These are phyloP conservation scores for Euphorbia lathyris DNA, from an alignment of 345 rosid genomes.

Conservation along the genomic window DNA sequence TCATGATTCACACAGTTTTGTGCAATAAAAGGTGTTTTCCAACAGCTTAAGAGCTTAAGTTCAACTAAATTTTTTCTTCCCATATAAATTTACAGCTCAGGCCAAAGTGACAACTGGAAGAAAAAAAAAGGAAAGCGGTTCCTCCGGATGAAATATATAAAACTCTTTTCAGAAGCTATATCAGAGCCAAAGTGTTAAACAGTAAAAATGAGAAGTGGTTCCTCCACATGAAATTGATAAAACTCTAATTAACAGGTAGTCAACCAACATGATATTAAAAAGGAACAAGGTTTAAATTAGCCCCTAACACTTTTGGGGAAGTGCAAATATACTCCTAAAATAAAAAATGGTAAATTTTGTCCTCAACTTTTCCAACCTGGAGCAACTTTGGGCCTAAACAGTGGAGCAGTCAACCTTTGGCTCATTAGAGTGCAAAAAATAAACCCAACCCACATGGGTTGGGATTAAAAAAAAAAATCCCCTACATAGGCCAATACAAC, in stretches of 20 bases:
- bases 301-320: no score
- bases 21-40: not conserved
- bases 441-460: no score
- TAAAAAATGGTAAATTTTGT: no score
- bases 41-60: not conserved
- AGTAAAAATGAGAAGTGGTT: not conserved
- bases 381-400: no score
- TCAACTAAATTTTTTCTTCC: not conserved
- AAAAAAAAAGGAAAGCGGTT: not conserved
- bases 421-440: no score
- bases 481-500: no score
- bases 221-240: not conserved
- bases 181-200: not conserved
- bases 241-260: not conserved
- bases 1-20: not conserved
- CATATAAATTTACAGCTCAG: not conserved
- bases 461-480: no score
- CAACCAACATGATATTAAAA: not conserved
- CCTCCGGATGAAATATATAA: not conserved
- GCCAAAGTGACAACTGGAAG: not conserved
- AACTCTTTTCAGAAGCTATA: not conserved
- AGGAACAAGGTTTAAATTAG: no score
- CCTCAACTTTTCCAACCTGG: no score
- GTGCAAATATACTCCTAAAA: no score
- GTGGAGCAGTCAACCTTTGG: no score